phyloP scores from a whole-genome alignment of 2,329 filamentous ascomycete species.

The Cladosporium sp. region DNA sequence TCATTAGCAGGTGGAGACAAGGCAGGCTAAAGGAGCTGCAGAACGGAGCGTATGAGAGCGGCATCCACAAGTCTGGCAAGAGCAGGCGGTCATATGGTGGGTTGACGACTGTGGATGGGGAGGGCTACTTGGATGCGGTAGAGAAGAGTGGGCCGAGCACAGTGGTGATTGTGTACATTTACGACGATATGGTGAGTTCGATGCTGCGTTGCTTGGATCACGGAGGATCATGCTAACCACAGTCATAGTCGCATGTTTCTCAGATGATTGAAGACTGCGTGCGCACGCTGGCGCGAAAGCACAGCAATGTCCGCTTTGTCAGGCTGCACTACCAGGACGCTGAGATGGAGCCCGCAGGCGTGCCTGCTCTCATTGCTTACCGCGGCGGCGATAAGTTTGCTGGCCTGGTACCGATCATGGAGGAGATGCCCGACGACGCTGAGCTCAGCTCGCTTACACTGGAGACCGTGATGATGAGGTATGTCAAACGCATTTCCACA shows the following conservation, averaged over 20 bases:
- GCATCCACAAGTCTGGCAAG: conserved; percentile 47
- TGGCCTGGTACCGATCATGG: conserved; percentile 81
- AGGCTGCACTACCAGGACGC: conserved; percentile 90
- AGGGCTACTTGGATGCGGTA: conserved; percentile 93
- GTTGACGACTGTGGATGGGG: conserved; percentile 81
- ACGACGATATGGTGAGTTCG: conserved; percentile 74
- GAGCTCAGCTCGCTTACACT: conserved; percentile 56
- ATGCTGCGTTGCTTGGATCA: background rate
- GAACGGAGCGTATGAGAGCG: conserved; percentile 63
- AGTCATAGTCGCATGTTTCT: conserved; percentile 71
- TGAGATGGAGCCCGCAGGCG: conserved; percentile 85
- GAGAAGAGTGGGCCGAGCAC: conserved; percentile 83
- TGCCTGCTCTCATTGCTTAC: conserved; percentile 88
- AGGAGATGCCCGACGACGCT: conserved; percentile 72
- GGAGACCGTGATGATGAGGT: conserved; percentile 60
- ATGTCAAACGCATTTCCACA: conserved; percentile 33
- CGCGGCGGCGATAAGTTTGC: conserved; percentile 86
- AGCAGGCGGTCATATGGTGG: conserved; percentile 74
- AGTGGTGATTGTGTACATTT: conserved; percentile 89
- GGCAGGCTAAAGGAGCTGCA: conserved; percentile 73
- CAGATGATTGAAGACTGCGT: conserved; percentile 77
- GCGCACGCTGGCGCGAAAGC: conserved; percentile 68
- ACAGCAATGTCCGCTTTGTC: conserved; percentile 79
- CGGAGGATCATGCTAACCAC: background rate
- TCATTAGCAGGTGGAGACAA: conserved; percentile 84